phyloP scores from a whole-genome alignment of 768 basidiomycete genomes.

The Omphalotus guepiniiformis region DNA sequence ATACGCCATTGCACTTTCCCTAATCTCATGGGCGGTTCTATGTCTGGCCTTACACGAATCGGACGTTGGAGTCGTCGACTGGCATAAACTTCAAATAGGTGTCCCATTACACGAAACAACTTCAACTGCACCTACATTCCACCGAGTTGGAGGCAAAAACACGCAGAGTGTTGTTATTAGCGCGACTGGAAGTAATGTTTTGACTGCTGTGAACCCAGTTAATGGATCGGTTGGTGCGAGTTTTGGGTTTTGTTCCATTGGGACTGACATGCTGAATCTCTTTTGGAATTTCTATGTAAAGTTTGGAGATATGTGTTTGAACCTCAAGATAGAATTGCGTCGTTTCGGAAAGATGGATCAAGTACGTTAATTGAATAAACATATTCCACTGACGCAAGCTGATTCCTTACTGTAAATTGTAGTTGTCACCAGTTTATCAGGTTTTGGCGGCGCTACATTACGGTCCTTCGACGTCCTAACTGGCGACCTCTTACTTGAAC shows the following conservation, averaged over 20 bases:
- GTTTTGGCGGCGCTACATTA: constrained; percentile 63
- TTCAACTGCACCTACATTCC: constrained; percentile 58
- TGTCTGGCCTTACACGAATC: constrained; percentile 58
- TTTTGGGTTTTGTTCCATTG: neutral
- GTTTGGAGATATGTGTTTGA: constrained; percentile 83
- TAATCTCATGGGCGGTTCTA: neutral
- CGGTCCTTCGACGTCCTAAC: constrained; percentile 62
- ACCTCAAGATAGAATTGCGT: constrained; percentile 60
- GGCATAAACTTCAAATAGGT: constrained; percentile 78
- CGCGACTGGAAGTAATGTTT: constrained; percentile 69
- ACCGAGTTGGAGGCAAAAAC: constrained; percentile 28
- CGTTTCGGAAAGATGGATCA: constrained; percentile 53
- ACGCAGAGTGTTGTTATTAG: constrained; percentile 53
- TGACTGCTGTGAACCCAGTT: constrained; percentile 65
- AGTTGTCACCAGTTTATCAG: constrained; percentile 76
- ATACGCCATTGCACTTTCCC: neutral
- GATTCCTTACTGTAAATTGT: neutral
- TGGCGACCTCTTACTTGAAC: constrained; percentile 67
- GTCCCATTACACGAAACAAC: constrained; percentile 53
- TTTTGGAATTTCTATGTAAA: constrained; percentile 26
- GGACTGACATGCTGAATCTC: constrained; percentile 1
- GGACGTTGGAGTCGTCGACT: constrained; percentile 81
- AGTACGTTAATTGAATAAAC: too few relatives aligned
- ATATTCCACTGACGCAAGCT: too few relatives aligned
- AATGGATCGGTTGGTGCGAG: constrained; percentile 70